Conservation (phyloP, 257 asterid species). For the Przewalskia tangutica region DNA sequence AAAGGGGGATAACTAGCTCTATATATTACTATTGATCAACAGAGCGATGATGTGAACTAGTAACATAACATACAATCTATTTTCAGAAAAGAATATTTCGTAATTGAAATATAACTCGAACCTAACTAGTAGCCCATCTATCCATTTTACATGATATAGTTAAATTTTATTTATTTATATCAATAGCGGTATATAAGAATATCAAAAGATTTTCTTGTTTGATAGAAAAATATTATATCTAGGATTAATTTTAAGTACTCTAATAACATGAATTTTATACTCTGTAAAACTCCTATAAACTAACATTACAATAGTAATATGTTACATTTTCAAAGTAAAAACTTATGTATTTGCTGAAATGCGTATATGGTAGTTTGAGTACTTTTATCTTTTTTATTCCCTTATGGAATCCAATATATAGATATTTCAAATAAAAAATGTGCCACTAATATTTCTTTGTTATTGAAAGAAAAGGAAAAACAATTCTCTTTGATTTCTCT, state of each 20-base stretch:
- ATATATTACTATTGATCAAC: neutral
- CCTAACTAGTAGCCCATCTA: neutral
- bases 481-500: too few relatives aligned
- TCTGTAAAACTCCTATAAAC: neutral
- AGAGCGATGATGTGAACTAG: neutral
- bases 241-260: neutral
- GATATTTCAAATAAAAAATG: neutral
- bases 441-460: too few relatives aligned
- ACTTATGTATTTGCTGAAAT: too few relatives aligned
- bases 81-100: neutral
- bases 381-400: too few relatives aligned
- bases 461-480: too few relatives aligned
- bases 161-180: too few relatives aligned
- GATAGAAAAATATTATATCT: neutral
- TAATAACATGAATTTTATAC: neutral
- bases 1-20: too few relatives aligned
- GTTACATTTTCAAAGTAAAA: neutral
- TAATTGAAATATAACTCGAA: neutral
- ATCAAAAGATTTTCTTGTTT: neutral
- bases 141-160: too few relatives aligned
- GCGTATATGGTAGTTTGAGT: too few relatives aligned
- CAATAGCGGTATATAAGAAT: neutral
- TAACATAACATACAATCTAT: neutral
- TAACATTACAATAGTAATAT: neutral
- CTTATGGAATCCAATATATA: neutral